Evolutionary conservation across 2,329 filamentous ascomycete species (phyloP).

Genomic region (Verticillium isaacii): DNA sequence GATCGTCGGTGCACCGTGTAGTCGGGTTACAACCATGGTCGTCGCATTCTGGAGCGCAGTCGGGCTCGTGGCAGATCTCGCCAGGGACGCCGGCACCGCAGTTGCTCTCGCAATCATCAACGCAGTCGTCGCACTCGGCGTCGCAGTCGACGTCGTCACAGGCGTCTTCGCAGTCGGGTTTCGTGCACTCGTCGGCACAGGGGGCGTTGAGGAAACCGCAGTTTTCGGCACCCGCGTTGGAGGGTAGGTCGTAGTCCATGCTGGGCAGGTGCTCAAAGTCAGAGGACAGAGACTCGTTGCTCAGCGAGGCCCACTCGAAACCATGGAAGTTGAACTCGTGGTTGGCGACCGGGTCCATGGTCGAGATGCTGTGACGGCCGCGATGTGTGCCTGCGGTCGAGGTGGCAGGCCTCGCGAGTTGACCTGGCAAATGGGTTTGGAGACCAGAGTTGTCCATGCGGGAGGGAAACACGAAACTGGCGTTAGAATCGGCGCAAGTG

Average conservation of each 20-base stretch:
- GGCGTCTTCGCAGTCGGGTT: background rate
- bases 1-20: constrained; percentile 27
- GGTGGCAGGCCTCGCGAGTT: constrained; percentile 11
- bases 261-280: background rate
- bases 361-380: constrained; percentile 6
- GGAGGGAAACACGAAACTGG: constrained; percentile 6
- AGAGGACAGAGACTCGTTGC: background rate
- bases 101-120: constrained; percentile 25
- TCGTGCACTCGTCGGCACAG: background rate
- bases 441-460: constrained; percentile 3
- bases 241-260: background rate
- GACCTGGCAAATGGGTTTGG: constrained; percentile 6
- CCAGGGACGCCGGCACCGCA: constrained; percentile 25
- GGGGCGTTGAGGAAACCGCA: background rate
- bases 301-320: background rate
- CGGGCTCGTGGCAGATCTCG: constrained; percentile 30
- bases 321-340: background rate
- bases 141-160: background rate
- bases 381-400: constrained; percentile 1
- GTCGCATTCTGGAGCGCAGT: constrained; percentile 31
- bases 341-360: background rate
- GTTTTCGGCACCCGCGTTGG: background rate
- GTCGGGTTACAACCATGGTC: constrained; percentile 31
- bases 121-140: constrained; percentile 18
- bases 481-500: constrained; percentile 23